phyloP scores from a whole-genome alignment of 768 basidiomycete genomes.

The Tylopilus vinaceipallidus region DNA sequence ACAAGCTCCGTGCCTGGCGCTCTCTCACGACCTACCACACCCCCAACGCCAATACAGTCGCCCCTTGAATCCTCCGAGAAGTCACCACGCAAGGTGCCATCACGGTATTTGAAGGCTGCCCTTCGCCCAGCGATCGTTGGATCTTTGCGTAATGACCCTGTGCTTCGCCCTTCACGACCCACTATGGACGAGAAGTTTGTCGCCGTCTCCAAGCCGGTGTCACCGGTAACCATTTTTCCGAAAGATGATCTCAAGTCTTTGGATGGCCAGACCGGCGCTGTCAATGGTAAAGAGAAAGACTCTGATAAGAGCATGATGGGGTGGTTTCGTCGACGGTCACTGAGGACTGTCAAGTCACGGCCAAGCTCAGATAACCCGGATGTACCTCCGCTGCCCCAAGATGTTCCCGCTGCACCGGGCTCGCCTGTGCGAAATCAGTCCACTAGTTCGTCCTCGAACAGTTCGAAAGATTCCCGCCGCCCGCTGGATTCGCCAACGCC shows the following conservation, averaged over 20 bases:
- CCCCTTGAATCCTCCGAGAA: slow-evolving; percentile 12
- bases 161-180: slow-evolving; percentile 25
- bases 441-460: slow-evolving; percentile 19
- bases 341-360: slow-evolving; percentile 22
- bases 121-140: slow-evolving; percentile 15
- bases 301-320: slow-evolving; percentile 38
- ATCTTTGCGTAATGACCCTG: slow-evolving; percentile 15
- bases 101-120: slow-evolving; percentile 17
- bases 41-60: slow-evolving; percentile 20
- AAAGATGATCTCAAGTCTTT: slow-evolving; percentile 25
- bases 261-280: slow-evolving; percentile 31
- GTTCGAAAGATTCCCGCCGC: slow-evolving; percentile 27
- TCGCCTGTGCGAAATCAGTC: slow-evolving; percentile 26
- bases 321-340: slow-evolving; percentile 32
- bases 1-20: slow-evolving; percentile 19
- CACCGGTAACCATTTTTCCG: slow-evolving; percentile 18
- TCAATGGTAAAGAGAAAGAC: slow-evolving; percentile 35
- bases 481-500: slow-evolving; percentile 18
- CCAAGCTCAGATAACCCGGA: slow-evolving; percentile 22
- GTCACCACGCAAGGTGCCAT: slow-evolving; percentile 25
- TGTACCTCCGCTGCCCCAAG: slow-evolving; percentile 14
- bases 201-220: slow-evolving; percentile 5
- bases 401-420: slow-evolving; percentile 4
- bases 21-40: slow-evolving; percentile 18
- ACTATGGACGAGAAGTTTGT: slow-evolving; percentile 25